These are phyloP conservation scores for Russula compacta DNA, from an alignment of 768 basidiomycete species.

Conservation along the genomic window DNA sequence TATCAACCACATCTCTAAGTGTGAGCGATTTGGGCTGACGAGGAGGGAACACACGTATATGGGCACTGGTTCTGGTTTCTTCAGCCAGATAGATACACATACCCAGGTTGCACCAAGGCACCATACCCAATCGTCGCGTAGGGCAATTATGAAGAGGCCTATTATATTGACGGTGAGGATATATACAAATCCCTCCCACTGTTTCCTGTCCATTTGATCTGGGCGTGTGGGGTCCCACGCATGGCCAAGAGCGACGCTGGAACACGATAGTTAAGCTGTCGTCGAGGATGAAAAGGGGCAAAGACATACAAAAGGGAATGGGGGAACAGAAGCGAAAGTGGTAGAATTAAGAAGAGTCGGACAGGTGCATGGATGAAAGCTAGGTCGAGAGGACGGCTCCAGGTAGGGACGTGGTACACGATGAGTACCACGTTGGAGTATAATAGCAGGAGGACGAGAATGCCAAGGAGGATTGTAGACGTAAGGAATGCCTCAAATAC, in stretches of 20 bases:
- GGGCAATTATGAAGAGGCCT: conserved; percentile 41
- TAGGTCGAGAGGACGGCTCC: conserved; percentile 57
- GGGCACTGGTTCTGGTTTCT: conserved; percentile 50
- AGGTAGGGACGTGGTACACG: conserved; percentile 56
- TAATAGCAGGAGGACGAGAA: conserved; percentile 59
- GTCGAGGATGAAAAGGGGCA: neutral
- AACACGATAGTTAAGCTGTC: neutral
- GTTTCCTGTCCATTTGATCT: conserved; percentile 46
- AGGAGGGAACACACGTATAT: conserved; percentile 45
- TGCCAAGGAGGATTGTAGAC: conserved; percentile 63
- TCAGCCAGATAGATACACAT: conserved; percentile 53
- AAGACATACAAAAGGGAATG: conserved; percentile 47
- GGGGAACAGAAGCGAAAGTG: conserved; percentile 49
- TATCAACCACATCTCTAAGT: conserved; percentile 22
- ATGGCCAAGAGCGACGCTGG: conserved; percentile 61
- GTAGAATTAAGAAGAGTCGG: conserved; percentile 51
- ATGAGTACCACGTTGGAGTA: conserved; percentile 76
- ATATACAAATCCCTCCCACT: conserved; percentile 67
- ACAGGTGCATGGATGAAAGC: conserved; percentile 84
- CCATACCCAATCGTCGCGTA: conserved; percentile 64
- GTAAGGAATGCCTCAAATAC: conserved; percentile 68
- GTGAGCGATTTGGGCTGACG: neutral
- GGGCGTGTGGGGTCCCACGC: conserved; percentile 45
- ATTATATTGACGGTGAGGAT: conserved; percentile 52
- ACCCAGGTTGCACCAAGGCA: conserved; percentile 68